Evolutionary conservation across 139 green algal genomes (phyloP).

Genomic region (Microglena sp.): DNA sequence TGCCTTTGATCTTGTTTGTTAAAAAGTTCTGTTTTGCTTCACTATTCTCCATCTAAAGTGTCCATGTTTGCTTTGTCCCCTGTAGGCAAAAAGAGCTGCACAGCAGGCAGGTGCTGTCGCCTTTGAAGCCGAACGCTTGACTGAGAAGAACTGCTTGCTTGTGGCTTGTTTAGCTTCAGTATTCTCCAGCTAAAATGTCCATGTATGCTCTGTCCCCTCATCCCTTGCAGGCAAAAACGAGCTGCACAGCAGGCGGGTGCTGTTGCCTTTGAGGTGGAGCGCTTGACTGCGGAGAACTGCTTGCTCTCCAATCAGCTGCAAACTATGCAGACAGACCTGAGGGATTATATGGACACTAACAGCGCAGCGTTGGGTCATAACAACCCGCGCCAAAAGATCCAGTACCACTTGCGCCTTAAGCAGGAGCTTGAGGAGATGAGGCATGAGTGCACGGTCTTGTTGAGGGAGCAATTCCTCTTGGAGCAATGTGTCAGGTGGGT

Average conservation of each 20-base stretch:
- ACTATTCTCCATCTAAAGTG: background rate
- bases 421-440: conserved; percentile 58
- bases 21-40: background rate
- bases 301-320: background rate
- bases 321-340: background rate
- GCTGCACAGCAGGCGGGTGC: background rate
- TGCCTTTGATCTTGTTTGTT: background rate
- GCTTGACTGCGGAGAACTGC: background rate
- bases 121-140: background rate
- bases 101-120: background rate
- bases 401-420: background rate
- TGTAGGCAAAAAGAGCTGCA: background rate
- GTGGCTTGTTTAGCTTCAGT: background rate
- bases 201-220: background rate
- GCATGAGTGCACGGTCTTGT: conserved; percentile 44
- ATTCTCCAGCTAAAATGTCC: background rate
- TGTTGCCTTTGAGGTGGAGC: background rate
- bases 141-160: background rate
- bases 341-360: background rate
- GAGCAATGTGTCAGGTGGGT: background rate
- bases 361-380: background rate
- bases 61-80: background rate
- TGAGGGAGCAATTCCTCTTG: conserved; percentile 48
- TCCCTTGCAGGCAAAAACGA: background rate
- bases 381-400: conserved; percentile 1